These are phyloP conservation scores for Coriolopsis trogii DNA, from an alignment of 1,284 basidiomycete species.

Conservation along the genomic window DNA sequence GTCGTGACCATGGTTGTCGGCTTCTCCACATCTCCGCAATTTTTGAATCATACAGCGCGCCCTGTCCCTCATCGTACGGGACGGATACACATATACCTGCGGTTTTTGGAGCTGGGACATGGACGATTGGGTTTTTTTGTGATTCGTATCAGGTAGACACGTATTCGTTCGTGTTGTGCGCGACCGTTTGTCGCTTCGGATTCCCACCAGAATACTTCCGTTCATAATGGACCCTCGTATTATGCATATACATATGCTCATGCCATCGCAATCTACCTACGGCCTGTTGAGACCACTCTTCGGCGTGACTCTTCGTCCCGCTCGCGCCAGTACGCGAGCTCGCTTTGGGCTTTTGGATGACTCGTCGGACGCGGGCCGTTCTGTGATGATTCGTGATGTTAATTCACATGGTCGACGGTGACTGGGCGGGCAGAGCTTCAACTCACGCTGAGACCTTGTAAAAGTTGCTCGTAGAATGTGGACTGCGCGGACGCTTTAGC, in stretches of 20 bases:
- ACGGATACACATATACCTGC: neutral
- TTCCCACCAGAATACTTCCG: neutral
- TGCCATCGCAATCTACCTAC: slow-evolving; percentile 12
- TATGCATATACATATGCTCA: slow-evolving; percentile 1
- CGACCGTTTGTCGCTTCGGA: neutral
- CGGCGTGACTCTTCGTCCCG: slow-evolving; percentile 58
- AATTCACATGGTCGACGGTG: no score
- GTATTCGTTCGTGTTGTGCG: neutral
- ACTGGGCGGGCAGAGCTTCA: no score
- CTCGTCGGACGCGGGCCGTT: slow-evolving; percentile 41
- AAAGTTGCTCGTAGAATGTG: slow-evolving; percentile 73
- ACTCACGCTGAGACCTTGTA: slow-evolving; percentile 80
- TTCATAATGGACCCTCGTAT: slow-evolving; percentile 3
- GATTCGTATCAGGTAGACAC: slow-evolving; percentile 3
- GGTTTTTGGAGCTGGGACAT: slow-evolving; percentile 1
- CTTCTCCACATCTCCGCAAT: neutral
- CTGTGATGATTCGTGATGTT: slow-evolving; percentile 14
- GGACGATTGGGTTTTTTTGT: slow-evolving; percentile 8
- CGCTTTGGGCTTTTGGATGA: slow-evolving; percentile 58
- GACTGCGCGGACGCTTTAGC: slow-evolving; percentile 72
- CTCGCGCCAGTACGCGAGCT: slow-evolving; percentile 61
- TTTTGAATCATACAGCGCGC: neutral
- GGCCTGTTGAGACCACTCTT: slow-evolving; percentile 38
- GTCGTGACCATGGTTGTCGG: no score
- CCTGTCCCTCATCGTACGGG: neutral